Percentiles rank a stretch among this genome's conserved stretches.
phyloP scores from a whole-genome alignment of 345 rosid species.

The Firmiana major region DNA sequence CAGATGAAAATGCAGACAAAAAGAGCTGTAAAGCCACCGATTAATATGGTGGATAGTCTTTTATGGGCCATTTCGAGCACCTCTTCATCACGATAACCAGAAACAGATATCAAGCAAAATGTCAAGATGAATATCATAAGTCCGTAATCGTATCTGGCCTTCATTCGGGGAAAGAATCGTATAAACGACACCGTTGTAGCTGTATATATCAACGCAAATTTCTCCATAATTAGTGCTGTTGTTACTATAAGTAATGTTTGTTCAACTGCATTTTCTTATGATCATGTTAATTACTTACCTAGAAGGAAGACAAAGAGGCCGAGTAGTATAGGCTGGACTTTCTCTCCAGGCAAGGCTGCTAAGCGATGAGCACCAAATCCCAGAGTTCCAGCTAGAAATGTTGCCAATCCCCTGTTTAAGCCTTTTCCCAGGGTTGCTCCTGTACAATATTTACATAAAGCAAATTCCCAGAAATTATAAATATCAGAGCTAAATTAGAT shows the following conservation, averaged over 20 bases:
- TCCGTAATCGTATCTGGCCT: conserved; percentile 86
- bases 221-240: not conserved
- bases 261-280: not conserved
- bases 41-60: conserved; percentile 59
- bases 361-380: conserved; percentile 70
- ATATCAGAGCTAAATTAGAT: too few relatives aligned
- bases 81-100: conserved; percentile 58
- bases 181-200: conserved; percentile 61
- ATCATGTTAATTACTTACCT: conserved; percentile 31
- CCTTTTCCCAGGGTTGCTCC: conserved; percentile 70
- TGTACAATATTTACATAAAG: too few relatives aligned
- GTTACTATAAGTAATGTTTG: not conserved
- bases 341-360: conserved; percentile 50
- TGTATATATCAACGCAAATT: conserved; percentile 23
- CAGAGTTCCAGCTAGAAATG: conserved; percentile 56
- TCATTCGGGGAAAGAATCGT: conserved; percentile 68
- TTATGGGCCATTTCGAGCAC: conserved; percentile 46
- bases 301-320: conserved; percentile 58
- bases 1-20: conserved; percentile 44
- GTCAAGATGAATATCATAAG: conserved; percentile 70
- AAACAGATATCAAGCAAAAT: conserved; percentile 64
- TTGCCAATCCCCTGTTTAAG: conserved; percentile 62
- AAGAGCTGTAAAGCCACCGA: conserved; percentile 52
- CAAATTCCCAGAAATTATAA: not conserved
- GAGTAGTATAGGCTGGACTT: conserved; percentile 58